phyloP scores from a whole-genome alignment of 2,329 filamentous ascomycete species.

The Fusarium sp. region DNA sequence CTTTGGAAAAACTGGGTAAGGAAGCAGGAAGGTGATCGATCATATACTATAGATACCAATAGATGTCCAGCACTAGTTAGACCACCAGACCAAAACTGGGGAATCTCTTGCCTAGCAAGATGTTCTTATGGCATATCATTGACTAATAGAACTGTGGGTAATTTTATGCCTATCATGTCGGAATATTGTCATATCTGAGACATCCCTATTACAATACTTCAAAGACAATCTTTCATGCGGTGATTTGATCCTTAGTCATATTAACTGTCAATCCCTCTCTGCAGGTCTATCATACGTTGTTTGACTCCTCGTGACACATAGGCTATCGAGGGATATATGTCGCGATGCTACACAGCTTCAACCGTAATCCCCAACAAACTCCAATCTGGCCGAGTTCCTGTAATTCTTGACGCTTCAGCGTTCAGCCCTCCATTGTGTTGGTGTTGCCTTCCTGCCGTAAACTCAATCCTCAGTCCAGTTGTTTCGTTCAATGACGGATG shows the following conservation, averaged over 20 bases:
- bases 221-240: background rate
- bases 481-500: constrained; percentile 43
- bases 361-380: background rate
- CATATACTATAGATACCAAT: constrained; percentile 19
- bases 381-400: background rate
- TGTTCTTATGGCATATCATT: too few species aligned
- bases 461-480: constrained; percentile 41
- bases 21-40: constrained; percentile 61
- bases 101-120: too few species aligned
- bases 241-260: background rate
- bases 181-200: background rate
- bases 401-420: background rate
- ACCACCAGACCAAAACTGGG: too few species aligned
- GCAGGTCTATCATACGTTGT: background rate
- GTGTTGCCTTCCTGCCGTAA: background rate
- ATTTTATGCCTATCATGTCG: background rate
- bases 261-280: background rate
- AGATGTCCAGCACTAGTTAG: background rate
- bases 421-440: background rate
- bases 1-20: constrained; percentile 71
- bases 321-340: background rate
- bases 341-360: background rate
- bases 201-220: background rate
- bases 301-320: background rate
- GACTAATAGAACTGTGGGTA: background rate